These are phyloP conservation scores for Lactifluus echinatus DNA, from an alignment of 768 basidiomycete genomes.

Conservation along the genomic window DNA sequence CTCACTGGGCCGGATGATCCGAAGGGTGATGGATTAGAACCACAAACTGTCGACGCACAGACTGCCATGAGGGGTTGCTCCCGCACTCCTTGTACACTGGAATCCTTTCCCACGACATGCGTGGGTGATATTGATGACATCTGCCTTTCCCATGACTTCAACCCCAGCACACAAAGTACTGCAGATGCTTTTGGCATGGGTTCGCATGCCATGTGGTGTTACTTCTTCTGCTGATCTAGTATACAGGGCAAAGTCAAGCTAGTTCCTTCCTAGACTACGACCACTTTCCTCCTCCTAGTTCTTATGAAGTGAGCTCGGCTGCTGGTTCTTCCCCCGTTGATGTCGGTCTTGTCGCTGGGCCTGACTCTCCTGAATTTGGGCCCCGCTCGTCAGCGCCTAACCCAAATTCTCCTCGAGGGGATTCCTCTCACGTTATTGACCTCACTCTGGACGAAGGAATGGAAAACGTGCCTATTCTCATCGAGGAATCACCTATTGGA, in stretches of 20 bases:
- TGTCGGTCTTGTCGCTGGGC: neutral
- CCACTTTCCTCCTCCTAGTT: neutral
- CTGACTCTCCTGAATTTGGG: neutral
- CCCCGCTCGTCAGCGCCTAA: neutral
- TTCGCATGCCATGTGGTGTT: neutral
- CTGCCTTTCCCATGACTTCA: neutral
- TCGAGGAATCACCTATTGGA: conserved; percentile 12
- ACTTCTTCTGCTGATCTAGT: neutral
- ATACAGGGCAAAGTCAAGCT: neutral
- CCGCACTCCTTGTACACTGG: neutral
- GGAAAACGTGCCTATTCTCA: conserved; percentile 6
- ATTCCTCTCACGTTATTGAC: conserved; percentile 9
- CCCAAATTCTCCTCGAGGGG: neutral
- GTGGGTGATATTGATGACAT: neutral
- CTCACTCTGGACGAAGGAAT: conserved; percentile 15
- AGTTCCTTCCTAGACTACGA: neutral
- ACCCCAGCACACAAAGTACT: neutral
- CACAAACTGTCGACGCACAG: neutral
- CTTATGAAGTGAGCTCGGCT: neutral
- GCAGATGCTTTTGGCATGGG: neutral
- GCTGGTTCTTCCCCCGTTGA: neutral
- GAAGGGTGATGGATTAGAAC: neutral
- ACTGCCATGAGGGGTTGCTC: neutral
- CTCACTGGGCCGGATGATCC: neutral
- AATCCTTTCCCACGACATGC: neutral